Evolutionary conservation across 108 stramenopile species (phyloP).

Genomic region (Seminavis robusta): DNA sequence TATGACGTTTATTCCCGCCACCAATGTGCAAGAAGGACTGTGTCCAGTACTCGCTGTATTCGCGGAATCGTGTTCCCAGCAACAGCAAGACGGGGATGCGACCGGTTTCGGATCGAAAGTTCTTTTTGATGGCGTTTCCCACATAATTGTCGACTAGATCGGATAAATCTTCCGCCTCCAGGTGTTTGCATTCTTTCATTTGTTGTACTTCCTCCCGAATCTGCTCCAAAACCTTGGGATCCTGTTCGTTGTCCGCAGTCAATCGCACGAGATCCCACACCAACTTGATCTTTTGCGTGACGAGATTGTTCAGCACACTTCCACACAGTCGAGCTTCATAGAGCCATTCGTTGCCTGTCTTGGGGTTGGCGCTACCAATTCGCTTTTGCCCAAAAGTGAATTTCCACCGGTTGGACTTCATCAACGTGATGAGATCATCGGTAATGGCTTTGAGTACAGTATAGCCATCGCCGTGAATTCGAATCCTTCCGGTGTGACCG

Average conservation of each 20-base stretch:
- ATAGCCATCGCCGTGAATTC: no score
- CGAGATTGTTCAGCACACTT: slow-evolving; percentile 37
- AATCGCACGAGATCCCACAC: slow-evolving; percentile 55
- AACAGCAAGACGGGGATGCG: slow-evolving; percentile 46
- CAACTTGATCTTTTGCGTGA: slow-evolving; percentile 56
- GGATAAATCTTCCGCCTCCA: slow-evolving; percentile 49
- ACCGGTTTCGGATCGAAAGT: slow-evolving; percentile 65
- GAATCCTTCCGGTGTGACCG: no score
- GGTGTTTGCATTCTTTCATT: slow-evolving; percentile 15
- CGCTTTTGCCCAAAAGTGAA: slow-evolving; percentile 68
- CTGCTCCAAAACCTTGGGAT: slow-evolving; percentile 41
- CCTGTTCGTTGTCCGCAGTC: slow-evolving; percentile 60
- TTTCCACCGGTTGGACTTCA: no score
- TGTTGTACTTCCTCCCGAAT: slow-evolving; percentile 44
- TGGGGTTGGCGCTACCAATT: slow-evolving; percentile 50
- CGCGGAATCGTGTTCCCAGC: slow-evolving; percentile 40
- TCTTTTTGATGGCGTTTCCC: slow-evolving; percentile 64
- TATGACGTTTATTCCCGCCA: no score
- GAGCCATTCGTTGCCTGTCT: slow-evolving; percentile 53
- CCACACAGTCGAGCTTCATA: slow-evolving; percentile 51
- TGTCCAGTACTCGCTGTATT: no score
- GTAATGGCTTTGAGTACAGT: no score
- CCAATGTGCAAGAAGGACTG: no score
- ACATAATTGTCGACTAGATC: slow-evolving; percentile 43
- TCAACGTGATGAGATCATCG: no score